Evolutionary conservation across 2,329 filamentous ascomycete genomes (phyloP).

Genomic region (Colletotrichum navitas): DNA sequence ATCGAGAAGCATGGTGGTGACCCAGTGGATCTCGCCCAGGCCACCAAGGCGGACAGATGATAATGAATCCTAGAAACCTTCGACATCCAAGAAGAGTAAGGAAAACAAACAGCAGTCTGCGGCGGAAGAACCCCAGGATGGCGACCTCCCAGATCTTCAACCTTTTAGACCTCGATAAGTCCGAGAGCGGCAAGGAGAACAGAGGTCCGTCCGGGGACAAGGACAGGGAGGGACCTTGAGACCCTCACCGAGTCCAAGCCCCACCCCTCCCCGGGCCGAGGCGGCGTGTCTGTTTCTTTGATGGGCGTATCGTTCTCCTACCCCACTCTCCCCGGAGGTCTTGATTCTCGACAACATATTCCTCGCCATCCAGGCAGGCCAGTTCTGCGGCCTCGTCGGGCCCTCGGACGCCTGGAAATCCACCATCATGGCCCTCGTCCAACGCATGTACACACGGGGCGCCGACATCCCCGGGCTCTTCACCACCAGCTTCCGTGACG

Average conservation of each 20-base stretch:
- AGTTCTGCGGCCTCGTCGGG: slow-evolving; percentile 74
- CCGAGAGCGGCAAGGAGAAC: slow-evolving; percentile 40
- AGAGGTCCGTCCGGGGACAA: slow-evolving; percentile 41
- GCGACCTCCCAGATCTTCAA: too few relatives aligned
- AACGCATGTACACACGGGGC: slow-evolving; percentile 62
- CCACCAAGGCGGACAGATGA: slow-evolving; percentile 44
- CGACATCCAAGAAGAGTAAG: slow-evolving; percentile 49
- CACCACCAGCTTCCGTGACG: slow-evolving; percentile 53
- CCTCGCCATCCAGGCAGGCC: slow-evolving; percentile 68
- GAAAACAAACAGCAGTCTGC: slow-evolving; percentile 48
- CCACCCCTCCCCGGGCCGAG: slow-evolving; percentile 44
- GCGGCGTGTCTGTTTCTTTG: slow-evolving; percentile 65
- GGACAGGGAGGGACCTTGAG: slow-evolving; percentile 55
- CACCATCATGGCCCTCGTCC: slow-evolving; percentile 70
- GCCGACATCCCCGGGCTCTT: slow-evolving; percentile 59
- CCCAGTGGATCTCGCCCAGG: slow-evolving; percentile 18
- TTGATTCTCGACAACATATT: slow-evolving; percentile 71
- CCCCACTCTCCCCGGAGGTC: slow-evolving; percentile 66
- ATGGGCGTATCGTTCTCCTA: slow-evolving; percentile 74
- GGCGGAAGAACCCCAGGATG: slow-evolving; percentile 49
- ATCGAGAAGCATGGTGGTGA: slow-evolving; percentile 47
- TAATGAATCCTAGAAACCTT: slow-evolving; percentile 55
- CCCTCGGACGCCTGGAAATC: slow-evolving; percentile 77
- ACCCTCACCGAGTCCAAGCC: slow-evolving; percentile 49
- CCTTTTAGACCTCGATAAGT: slow-evolving; percentile 47